phyloP scores from a whole-genome alignment of 352 stramenopile genomes.

The Globisporangium perplexum region DNA sequence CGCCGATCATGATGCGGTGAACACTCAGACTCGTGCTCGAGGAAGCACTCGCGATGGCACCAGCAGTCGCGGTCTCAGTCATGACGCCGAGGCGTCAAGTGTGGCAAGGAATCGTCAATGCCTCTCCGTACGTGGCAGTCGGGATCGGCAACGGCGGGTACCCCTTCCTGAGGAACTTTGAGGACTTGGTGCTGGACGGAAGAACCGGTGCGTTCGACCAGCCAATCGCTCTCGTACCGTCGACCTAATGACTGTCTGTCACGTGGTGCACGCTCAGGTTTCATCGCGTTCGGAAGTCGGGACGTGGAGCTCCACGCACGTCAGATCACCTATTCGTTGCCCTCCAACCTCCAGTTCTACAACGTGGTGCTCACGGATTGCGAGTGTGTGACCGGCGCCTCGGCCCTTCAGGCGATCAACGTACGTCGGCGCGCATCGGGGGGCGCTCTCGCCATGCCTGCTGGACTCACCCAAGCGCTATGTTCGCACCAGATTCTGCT shows the following conservation, averaged over 20 bases:
- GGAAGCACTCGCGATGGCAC: conserved; percentile 10
- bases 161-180: conserved; percentile 4
- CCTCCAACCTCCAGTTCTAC: background rate
- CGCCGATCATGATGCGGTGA: background rate
- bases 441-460: too few relatives aligned
- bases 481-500: conserved; percentile 5
- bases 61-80: background rate
- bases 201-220: conserved; percentile 1
- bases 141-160: conserved; percentile 11
- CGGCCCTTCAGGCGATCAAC: conserved; percentile 9
- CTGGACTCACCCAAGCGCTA: background rate
- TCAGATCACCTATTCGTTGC: conserved; percentile 5
- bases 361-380: conserved; percentile 11
- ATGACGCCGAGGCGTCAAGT: background rate
- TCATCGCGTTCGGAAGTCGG: conserved; percentile 9
- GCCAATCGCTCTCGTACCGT: background rate
- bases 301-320: conserved; percentile 3
- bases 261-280: background rate
- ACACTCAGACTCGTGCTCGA: conserved; percentile 3
- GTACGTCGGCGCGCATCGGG: background rate
- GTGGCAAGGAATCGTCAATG: conserved; percentile 4
- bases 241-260: too few relatives aligned
- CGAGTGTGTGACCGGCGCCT: conserved; percentile 10
- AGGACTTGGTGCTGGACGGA: conserved; percentile 1
- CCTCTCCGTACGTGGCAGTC: conserved; percentile 3